Conservation (phyloP, 495 filamentous ascomycete genomes). For the Aspergillus baeticus region DNA sequence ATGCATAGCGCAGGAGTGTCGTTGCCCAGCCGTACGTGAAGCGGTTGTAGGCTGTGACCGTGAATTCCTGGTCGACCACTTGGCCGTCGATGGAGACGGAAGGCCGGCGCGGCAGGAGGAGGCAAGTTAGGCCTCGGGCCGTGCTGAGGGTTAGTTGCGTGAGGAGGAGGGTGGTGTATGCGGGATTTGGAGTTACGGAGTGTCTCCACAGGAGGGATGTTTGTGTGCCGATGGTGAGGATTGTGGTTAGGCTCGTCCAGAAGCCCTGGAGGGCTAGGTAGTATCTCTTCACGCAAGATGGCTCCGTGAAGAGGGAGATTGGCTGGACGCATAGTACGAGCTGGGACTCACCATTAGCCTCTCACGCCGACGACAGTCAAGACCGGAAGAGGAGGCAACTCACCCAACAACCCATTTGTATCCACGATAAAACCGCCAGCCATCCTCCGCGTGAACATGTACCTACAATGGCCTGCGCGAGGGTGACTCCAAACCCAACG, state of each 20-base stretch:
- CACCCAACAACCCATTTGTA: conserved; percentile 39
- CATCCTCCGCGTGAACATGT: background rate
- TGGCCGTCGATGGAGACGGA: conserved; percentile 57
- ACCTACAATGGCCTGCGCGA: conserved; percentile 20
- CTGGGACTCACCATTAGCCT: conserved; percentile 16
- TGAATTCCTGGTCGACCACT: conserved; percentile 62
- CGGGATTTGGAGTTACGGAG: background rate
- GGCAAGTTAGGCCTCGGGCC: conserved; percentile 29
- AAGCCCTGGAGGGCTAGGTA: conserved; percentile 30
- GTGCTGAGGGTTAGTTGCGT: conserved; percentile 25
- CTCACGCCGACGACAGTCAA: background rate
- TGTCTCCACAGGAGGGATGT: conserved; percentile 18
- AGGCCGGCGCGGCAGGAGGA: conserved; percentile 63
- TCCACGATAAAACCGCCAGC: conserved; percentile 27
- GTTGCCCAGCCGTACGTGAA: conserved; percentile 66
- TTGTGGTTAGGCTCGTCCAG: conserved; percentile 26
- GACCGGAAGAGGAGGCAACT: conserved; percentile 6
- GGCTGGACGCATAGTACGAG: conserved; percentile 30
- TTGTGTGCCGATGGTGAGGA: conserved; percentile 19
- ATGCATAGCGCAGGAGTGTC: conserved; percentile 50
- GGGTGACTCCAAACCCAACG: conserved; percentile 16
- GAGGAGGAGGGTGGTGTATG: conserved; percentile 21
- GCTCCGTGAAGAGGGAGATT: conserved; percentile 35
- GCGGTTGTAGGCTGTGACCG: conserved; percentile 56
- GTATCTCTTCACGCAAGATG: conserved; percentile 30